These are phyloP conservation scores for Leersia perrieri DNA, from an alignment of 176 grass and related monocot species.

Conservation along the genomic window DNA sequence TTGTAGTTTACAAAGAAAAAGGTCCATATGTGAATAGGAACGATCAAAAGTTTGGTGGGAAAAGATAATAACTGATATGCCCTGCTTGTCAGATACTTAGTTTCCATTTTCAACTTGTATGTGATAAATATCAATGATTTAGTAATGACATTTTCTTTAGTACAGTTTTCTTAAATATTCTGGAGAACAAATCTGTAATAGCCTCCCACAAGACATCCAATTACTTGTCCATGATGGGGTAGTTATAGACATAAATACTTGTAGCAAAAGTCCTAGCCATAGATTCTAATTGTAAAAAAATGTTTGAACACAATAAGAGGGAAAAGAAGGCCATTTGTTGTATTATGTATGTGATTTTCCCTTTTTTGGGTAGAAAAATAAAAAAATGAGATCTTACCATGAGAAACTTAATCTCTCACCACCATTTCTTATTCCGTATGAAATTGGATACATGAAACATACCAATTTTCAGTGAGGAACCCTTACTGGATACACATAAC, in stretches of 20 bases:
- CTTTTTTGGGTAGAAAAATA: no score
- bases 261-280: background rate
- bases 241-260: background rate
- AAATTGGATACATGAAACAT: slow-evolving; percentile 1
- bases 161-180: no score
- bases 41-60: background rate
- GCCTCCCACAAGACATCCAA: background rate
- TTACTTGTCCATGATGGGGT: background rate
- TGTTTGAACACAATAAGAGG: no score
- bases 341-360: no score
- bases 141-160: background rate
- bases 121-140: background rate
- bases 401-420: background rate
- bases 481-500: background rate
- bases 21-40: background rate
- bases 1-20: background rate
- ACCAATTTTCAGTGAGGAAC: slow-evolving; percentile 14
- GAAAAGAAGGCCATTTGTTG: no score
- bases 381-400: background rate
- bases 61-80: no score
- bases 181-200: background rate
- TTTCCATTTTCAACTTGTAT: background rate
- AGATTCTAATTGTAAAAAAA: no score
- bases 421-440: background rate
- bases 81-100: background rate